Evolutionary conservation across 768 basidiomycete species (phyloP).

Genomic region (Leccinum uliginosum): DNA sequence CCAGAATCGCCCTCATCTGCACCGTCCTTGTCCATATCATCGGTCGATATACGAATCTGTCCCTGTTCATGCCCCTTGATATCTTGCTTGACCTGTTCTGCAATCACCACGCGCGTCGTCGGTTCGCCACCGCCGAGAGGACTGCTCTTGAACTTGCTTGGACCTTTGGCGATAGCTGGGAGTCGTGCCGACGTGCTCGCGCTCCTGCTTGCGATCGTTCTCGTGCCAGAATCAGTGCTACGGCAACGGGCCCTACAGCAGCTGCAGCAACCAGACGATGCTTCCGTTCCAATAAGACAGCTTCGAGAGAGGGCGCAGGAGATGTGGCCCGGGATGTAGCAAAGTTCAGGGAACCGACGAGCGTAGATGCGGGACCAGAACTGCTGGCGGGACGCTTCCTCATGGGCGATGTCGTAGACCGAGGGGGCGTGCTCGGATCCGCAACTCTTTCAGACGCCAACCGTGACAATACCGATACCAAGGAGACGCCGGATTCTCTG

Average conservation of each 20-base stretch:
- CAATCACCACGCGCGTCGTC: slow-evolving; percentile 41
- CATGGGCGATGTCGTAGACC: neutral
- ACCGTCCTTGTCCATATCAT: slow-evolving; percentile 32
- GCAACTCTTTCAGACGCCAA: neutral
- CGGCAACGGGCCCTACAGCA: slow-evolving; percentile 1
- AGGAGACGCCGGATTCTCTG: neutral
- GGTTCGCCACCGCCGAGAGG: slow-evolving; percentile 49
- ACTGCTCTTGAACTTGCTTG: slow-evolving; percentile 67
- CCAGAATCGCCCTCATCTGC: slow-evolving; percentile 28
- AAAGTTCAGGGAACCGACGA: slow-evolving; percentile 11
- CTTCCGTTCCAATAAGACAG: slow-evolving; percentile 62
- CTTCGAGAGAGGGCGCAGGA: slow-evolving; percentile 60
- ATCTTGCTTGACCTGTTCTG: slow-evolving; percentile 43
- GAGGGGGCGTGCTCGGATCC: neutral
- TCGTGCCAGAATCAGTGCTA: neutral
- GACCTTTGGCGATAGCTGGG: slow-evolving; percentile 38
- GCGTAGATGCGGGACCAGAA: slow-evolving; percentile 9
- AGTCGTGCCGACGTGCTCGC: slow-evolving; percentile 4
- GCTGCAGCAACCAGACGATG: slow-evolving; percentile 40
- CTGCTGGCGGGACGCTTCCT: slow-evolving; percentile 18
- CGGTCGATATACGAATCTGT: slow-evolving; percentile 29
- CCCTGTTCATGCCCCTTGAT: slow-evolving; percentile 16
- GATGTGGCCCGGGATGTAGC: slow-evolving; percentile 35
- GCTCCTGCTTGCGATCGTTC: neutral
- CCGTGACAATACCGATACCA: neutral